Percentiles rank a stretch among this genome's conserved stretches.
phyloP scores from a whole-genome alignment of 139 green algal species.

The Penium margaritaceum region DNA sequence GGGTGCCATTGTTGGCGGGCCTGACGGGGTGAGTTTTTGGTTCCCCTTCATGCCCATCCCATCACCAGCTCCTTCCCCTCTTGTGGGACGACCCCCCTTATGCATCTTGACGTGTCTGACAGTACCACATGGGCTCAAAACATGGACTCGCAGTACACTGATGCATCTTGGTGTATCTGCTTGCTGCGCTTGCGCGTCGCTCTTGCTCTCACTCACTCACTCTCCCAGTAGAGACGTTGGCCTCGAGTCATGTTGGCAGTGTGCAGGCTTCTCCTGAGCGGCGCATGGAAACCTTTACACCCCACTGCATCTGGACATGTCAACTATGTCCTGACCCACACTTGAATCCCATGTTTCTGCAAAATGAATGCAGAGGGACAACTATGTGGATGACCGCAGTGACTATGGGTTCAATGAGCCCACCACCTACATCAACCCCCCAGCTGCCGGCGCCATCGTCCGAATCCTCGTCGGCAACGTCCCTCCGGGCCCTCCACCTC shows the following conservation, averaged over 20 bases:
- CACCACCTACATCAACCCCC: slow-evolving; percentile 33
- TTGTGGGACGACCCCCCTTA: neutral
- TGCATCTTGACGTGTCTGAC: no score
- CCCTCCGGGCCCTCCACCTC: neutral
- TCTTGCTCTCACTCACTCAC: neutral
- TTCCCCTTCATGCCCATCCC: no score
- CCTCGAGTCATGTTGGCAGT: neutral
- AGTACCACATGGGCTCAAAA: neutral
- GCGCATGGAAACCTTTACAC: no score
- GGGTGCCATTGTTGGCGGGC: slow-evolving; percentile 36
- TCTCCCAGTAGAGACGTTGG: neutral
- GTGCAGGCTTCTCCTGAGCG: no score
- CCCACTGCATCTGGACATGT: no score
- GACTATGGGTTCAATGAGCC: slow-evolving; percentile 31
- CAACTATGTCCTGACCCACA: no score
- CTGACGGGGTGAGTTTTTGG: slow-evolving; percentile 11
- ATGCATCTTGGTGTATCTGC: neutral
- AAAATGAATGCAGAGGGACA: neutral
- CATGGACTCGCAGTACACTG: neutral
- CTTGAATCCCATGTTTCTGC: neutral
- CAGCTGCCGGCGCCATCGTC: neutral
- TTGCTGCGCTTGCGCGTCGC: neutral
- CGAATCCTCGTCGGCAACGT: neutral
- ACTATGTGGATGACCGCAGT: neutral
- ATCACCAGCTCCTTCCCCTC: neutral